Evolutionary conservation across 108 stramenopile genomes (phyloP).

Genomic region (Aurantiochytrium sp.): DNA sequence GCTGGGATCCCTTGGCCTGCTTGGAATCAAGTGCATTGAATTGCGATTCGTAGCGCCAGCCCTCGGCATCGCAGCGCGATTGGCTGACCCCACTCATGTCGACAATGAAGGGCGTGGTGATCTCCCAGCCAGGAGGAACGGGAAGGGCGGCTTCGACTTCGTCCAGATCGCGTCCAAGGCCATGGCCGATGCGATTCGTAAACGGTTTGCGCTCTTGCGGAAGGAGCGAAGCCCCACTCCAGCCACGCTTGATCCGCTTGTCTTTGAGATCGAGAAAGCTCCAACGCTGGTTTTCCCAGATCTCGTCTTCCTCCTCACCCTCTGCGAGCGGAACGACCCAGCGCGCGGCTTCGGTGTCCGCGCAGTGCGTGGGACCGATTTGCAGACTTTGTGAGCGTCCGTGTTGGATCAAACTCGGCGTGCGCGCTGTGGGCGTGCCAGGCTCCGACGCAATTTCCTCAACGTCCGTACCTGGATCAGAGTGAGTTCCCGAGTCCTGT

Average conservation of each 20-base stretch:
- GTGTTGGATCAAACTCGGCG: not conserved
- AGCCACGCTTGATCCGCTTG: not conserved
- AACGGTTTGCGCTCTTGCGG: not conserved
- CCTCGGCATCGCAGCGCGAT: not conserved
- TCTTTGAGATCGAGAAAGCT: not conserved
- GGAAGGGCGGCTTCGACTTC: not conserved
- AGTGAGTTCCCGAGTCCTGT: not conserved
- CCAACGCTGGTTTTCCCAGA: constrained; percentile 15
- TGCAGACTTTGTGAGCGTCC: not conserved
- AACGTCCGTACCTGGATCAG: not conserved
- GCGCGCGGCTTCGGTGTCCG: not conserved
- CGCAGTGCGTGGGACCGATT: not conserved
- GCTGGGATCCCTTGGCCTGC: not conserved
- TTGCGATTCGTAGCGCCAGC: constrained; percentile 14
- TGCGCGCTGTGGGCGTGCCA: not conserved
- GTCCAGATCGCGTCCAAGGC: not conserved
- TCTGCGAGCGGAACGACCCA: not conserved
- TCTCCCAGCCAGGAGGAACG: not conserved
- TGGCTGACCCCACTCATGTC: not conserved
- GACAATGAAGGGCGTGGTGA: not conserved
- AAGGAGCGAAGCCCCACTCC: not conserved
- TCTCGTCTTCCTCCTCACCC: not conserved
- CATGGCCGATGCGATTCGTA: not conserved
- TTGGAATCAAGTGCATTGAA: constrained; percentile 10
- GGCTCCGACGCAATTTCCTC: not conserved